Base-by-base conservation (phyloP, 2,329 filamentous ascomycete species). In the Furcasterigmium furcatum region DNA sequence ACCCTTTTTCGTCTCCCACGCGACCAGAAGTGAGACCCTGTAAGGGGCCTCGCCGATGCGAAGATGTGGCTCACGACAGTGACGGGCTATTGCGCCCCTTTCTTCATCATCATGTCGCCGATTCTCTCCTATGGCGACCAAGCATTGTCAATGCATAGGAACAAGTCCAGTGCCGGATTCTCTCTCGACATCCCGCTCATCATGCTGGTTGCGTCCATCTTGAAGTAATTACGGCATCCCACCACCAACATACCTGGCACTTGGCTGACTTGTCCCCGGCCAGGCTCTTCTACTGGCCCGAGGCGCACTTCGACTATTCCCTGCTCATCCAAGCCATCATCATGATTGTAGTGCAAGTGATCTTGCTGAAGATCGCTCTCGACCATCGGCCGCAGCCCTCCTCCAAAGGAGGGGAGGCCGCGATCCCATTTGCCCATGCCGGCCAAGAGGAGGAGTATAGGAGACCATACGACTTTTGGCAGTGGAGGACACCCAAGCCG, bases 391-490 rank as follows among this genome's bases (percentile, higher is more conserved):
- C 82, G 18, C 62, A 71, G 8, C 75, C 78, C 20, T 73, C 79
- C 5, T 72, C 74, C 43, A 83, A 80, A 64, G 80, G 80, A 32
- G 80, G 81, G 46, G 80, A 83, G 42, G 71, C 76, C 7, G 71
- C 75, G 3, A 52, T 72, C 19, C 87, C 88, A 12, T 91, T 91
- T 61, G 72, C 78, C 2, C 78, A 76, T 19, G 58, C 70, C 8
- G 62, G 72, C 32, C 68, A 73, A 50, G 67, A 61, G 9, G 54
- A 61, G 46, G 64, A 62, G 46, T 66, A 65, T 38, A 73, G 71
- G 49, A 73, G 88, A 20, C 88, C 88, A 1, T 91, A 84, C 60
- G 79, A 83, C 57, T 92, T 92, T 63, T 92, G 88, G 88, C 87
- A 88, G 64, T 92, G 88, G 88, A 77, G 82, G 46, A 80, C 79